Evolutionary conservation across 768 basidiomycete species (phyloP), one percentile per base, ranked within the genome.

Genomic region (Atractiella rhizophila): DNA sequence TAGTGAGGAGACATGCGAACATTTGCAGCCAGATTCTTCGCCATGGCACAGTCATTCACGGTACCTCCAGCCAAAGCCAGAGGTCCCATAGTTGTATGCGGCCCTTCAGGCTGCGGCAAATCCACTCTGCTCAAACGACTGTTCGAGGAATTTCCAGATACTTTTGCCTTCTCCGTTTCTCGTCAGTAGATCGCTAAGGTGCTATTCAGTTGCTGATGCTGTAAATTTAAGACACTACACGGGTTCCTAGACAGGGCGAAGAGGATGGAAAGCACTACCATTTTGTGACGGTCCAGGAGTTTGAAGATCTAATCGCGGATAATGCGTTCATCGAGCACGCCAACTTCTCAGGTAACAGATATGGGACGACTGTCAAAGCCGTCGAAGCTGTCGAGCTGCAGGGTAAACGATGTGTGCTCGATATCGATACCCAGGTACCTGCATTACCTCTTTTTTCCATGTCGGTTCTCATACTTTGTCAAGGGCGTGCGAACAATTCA

Each of bases 271-370:
- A 68, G 50, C 73, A 81, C 45, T 96, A 96, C 59, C 69, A 83
- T 59, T 96, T 91, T 52, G 73, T 82, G 11, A 62, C 67, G 11
- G 60, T 62, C 23, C 69, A 75, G n/a, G 60, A 57, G 18, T 96
- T 96, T 63, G 66, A 66, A 50, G 60, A 67, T 20, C 68, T 88
- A 48, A 67, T 82, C 34, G 57, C 58, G 15, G 61, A 44, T 20
- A 65, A 68, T 40, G 82, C 76, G 16, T 94, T 96, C 60, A 76
- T 96, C 49, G 88, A 96, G 60, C 70, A 82, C 51, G 83, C 88
- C 13, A 73, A 88, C 58, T 96, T 88, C 61, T 81, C 78, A 1
- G 71, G 75, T 19, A 91, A 94, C 56, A 68, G 69, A 51, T 96
- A 96, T 54, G 86, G 86, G n/a, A 88, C 85, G 4, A 81, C 75